Base-by-base conservation (phyloP, 495 filamentous ascomycete genomes). In the Podospora didyma region DNA sequence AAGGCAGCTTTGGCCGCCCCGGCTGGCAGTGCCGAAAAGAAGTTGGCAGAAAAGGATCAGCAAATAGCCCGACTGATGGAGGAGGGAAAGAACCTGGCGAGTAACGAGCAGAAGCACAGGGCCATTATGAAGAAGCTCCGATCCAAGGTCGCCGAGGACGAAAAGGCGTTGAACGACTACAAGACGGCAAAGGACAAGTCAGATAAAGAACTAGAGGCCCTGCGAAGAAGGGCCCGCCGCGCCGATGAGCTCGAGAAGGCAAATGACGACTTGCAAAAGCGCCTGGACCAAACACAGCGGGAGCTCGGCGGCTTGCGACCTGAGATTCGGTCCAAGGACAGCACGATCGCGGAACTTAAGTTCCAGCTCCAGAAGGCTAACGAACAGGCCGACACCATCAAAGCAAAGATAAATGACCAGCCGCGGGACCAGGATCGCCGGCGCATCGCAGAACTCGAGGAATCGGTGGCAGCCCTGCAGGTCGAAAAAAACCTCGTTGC, bases 31-130 rank as follows among this genome's bases (percentile, higher is more conserved):
- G 31, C 73, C 5, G 89, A 96, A 51, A 89, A 86, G 67, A 89
- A 88, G 62, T 71, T 96, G 9, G 85, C 89, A 9, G 91, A 94
- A 65, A 93, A 92, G 57, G 90, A 97, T 58, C 90, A 93, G 61
- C 87, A 89, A 60, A 94, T 97, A 55, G 89, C 90, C 5, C 76
- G 92, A 42, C 74, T 98, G 14, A 86, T 98, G 71, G 86, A 95
- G 63, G 94, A 98, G 72, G 94, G 95, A 0, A 90, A 96, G 65
- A 92, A 89, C 57, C 79, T 97, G 11, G 89, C 88, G 3, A 89
- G 87, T 62, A 86, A 84, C 16, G 94, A 97, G 62, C 79, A 97
- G 63, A 88, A 89, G 61, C 86, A 94, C 58, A 78, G 91, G 41
- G 86, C 83, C 14, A 86, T 85, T 2, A 86, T 97, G 59, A 96